A percentile compares a stretch with the other conserved stretches of the same genome.
Conservation (phyloP, 129 eudicot genomes). For the Logfia minima region DNA sequence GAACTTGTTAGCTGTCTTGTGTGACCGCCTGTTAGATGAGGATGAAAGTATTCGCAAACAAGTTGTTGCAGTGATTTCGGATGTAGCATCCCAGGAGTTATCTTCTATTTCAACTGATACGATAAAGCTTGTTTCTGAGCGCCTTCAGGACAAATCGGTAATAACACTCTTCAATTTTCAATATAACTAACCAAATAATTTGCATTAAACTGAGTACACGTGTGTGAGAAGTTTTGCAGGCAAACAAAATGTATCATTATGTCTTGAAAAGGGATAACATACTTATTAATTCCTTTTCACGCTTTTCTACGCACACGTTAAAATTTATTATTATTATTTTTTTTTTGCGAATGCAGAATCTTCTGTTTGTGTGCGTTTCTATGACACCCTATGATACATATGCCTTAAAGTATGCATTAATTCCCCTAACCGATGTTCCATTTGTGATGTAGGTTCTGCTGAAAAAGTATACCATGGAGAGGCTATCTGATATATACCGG, state of each 20-base stretch:
- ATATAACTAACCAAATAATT: slow-evolving; percentile 9
- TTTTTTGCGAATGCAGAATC: not conserved
- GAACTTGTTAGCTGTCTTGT: slow-evolving; percentile 59
- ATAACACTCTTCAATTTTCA: slow-evolving; percentile 3
- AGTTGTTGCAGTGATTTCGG: slow-evolving; percentile 80
- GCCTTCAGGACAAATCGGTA: slow-evolving; percentile 95
- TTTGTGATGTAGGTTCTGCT: slow-evolving; percentile 59
- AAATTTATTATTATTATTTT: not conserved
- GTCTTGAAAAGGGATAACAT: slow-evolving; percentile 1
- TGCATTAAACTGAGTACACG: slow-evolving; percentile 9
- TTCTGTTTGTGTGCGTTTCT: slow-evolving; percentile 10
- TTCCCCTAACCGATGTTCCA: slow-evolving; percentile 8
- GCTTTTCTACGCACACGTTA: not conserved
- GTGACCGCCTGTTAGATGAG: slow-evolving; percentile 82
- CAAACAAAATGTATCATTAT: slow-evolving; percentile 12
- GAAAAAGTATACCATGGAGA: slow-evolving; percentile 78
- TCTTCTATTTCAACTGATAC: slow-evolving; percentile 70
- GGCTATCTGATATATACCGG: slow-evolving; percentile 76
- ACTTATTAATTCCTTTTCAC: slow-evolving; percentile 1
- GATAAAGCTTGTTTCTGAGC: slow-evolving; percentile 76
- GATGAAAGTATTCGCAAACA: slow-evolving; percentile 89
- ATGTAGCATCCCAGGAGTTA: slow-evolving; percentile 58
- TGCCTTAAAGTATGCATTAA: slow-evolving; percentile 1
- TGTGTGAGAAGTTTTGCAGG: not conserved
- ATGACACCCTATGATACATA: not conserved